phyloP scores from a whole-genome alignment of 192 early-diverging fungal species.

The Entophlyctis helioformis region DNA sequence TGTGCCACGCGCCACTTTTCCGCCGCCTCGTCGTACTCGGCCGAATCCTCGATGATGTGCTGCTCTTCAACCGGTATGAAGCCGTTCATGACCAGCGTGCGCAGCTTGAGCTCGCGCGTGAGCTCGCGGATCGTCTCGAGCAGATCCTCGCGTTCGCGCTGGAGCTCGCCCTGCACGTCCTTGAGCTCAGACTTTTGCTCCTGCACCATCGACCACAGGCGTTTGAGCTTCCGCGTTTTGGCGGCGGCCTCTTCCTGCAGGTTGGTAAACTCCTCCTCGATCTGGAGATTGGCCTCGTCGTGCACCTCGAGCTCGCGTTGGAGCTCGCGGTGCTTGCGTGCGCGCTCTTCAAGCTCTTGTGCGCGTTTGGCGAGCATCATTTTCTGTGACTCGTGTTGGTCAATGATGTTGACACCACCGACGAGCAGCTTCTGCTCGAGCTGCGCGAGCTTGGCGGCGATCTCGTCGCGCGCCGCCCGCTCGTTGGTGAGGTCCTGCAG shows the following conservation, averaged over 20 bases:
- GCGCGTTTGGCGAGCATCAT: slow-evolving; percentile 28
- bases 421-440: slow-evolving; percentile 48
- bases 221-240: slow-evolving; percentile 46
- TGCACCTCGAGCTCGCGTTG: slow-evolving; percentile 37
- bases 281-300: slow-evolving; percentile 44
- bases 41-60: slow-evolving; percentile 30
- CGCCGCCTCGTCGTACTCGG: slow-evolving; percentile 43
- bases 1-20: slow-evolving; percentile 46
- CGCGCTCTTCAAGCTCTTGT: slow-evolving; percentile 41
- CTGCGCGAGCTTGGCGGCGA: slow-evolving; percentile 40
- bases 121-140: slow-evolving; percentile 46
- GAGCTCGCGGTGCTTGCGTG: slow-evolving; percentile 33
- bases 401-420: slow-evolving; percentile 45
- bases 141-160: slow-evolving; percentile 47
- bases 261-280: slow-evolving; percentile 47
- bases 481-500: slow-evolving; percentile 43
- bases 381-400: slow-evolving; percentile 30
- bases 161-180: slow-evolving; percentile 48
- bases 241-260: slow-evolving; percentile 50
- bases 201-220: slow-evolving; percentile 38
- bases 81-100: slow-evolving; percentile 31
- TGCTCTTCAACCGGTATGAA: slow-evolving; percentile 41
- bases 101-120: slow-evolving; percentile 41
- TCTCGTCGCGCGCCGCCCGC: slow-evolving; percentile 20
- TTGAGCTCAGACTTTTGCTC: slow-evolving; percentile 38